These are phyloP conservation scores for Yamadazyma siamensis DNA, from an alignment of 1,139 yeast genomes.

Conservation along the genomic window DNA sequence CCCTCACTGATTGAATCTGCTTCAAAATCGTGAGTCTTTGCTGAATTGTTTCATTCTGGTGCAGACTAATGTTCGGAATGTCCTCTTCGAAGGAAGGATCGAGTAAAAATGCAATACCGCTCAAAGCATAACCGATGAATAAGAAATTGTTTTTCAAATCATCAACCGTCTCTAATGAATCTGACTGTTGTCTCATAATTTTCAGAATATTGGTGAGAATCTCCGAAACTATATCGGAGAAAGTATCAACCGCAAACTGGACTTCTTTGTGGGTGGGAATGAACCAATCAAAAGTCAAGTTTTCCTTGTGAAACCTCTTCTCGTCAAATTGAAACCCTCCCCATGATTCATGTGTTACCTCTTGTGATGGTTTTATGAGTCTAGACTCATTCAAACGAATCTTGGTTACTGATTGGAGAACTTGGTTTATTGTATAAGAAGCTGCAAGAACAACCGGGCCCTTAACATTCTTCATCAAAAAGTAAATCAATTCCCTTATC, in stretches of 20 bases:
- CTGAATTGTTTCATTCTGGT: slow-evolving; percentile 32
- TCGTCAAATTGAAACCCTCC: slow-evolving; percentile 64
- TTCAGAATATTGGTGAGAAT: slow-evolving; percentile 42
- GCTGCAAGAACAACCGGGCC: slow-evolving; percentile 61
- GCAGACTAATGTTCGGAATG: slow-evolving; percentile 35
- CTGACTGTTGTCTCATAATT: slow-evolving; percentile 28
- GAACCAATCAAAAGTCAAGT: slow-evolving; percentile 70
- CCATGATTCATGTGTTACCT: slow-evolving; percentile 58
- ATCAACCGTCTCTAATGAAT: slow-evolving; percentile 35
- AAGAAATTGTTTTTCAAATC: slow-evolving; percentile 54
- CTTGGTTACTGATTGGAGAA: slow-evolving; percentile 62
- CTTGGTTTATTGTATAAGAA: slow-evolving; percentile 56
- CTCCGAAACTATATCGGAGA: slow-evolving; percentile 47
- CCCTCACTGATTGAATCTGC: slow-evolving; percentile 25
- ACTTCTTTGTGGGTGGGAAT: slow-evolving; percentile 59
- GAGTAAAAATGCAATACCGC: slow-evolving; percentile 74
- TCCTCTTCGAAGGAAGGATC: slow-evolving; percentile 63
- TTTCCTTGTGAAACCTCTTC: slow-evolving; percentile 34
- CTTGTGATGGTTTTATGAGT: slow-evolving; percentile 44
- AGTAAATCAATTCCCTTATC: slow-evolving; percentile 48
- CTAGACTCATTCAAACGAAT: slow-evolving; percentile 55
- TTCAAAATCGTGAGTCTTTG: slow-evolving; percentile 31
- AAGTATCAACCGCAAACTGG: slow-evolving; percentile 58
- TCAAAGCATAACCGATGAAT: slow-evolving; percentile 56
- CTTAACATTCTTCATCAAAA: slow-evolving; percentile 53